Percentiles rank a stretch among this genome's conserved stretches.
Evolutionary conservation across 2,329 filamentous ascomycete species (phyloP).

Genomic region (Hypomyces perniciosus): DNA sequence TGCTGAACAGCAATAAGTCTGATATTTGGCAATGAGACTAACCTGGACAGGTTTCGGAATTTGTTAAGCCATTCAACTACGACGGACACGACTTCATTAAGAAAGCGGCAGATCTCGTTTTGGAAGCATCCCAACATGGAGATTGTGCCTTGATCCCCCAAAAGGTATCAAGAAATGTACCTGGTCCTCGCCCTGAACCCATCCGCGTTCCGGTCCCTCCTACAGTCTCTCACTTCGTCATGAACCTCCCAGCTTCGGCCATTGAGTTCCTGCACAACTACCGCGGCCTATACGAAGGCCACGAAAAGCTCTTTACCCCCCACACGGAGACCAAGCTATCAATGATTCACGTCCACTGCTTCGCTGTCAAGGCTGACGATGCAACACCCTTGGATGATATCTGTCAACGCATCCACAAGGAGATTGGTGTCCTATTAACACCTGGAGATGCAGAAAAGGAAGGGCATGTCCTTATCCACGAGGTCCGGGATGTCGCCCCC

Average conservation of each 20-base stretch:
- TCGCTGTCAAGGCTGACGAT: conserved; percentile 74
- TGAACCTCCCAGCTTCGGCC: conserved; percentile 92
- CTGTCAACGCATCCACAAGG: conserved; percentile 33
- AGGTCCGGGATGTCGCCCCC: conserved; percentile 83
- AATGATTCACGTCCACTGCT: conserved; percentile 90
- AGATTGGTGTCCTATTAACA: conserved; percentile 35
- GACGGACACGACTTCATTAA: conserved; percentile 80
- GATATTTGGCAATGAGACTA: conserved; percentile 5
- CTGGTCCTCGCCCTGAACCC: conserved; percentile 31
- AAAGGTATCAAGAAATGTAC: conserved; percentile 33
- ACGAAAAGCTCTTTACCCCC: conserved; percentile 59
- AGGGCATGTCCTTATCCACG: conserved; percentile 51
- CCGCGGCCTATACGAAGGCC: conserved; percentile 71
- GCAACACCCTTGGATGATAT: conserved; percentile 55
- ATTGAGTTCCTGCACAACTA: conserved; percentile 67
- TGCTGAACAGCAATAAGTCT: background rate
- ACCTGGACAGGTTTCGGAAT: conserved; percentile 50
- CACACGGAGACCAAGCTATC: conserved; percentile 59
- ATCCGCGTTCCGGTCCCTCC: conserved; percentile 54
- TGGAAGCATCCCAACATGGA: conserved; percentile 42
- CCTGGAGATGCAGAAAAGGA: conserved; percentile 41
- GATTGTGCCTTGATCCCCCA: conserved; percentile 48
- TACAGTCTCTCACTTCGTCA: conserved; percentile 87
- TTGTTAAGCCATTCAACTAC: conserved; percentile 71
- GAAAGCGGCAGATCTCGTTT: conserved; percentile 56